Evolutionary conservation across 495 filamentous ascomycete genomes (phyloP), one percentile per base, ranked within the genome.

Genomic region (Neurospora africana): DNA sequence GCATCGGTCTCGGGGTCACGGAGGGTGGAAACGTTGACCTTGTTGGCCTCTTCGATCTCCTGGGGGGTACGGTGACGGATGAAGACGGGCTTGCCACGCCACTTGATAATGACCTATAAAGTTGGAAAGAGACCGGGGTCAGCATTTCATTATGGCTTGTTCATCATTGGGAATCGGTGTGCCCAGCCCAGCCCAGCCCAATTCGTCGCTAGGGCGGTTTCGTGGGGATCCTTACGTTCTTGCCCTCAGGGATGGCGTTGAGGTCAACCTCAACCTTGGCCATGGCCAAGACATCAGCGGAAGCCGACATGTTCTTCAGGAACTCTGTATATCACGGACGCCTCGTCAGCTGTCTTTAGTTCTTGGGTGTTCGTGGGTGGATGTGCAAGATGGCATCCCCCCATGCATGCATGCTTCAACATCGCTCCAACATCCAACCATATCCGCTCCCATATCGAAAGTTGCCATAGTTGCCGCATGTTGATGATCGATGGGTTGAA

Each of bases 11-110:
- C 89, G 73, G 95, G 96, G 83, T 99, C 95, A 83, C 96, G 89
- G 77, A 99, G 85, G 71, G 85, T 80, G 78, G 91, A 82, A 84
- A 95, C 89, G 77, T 94, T 89, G 78, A 90, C 87, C 71, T 87
- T 83, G 80, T 94, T 90, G 83, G 93, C 93, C 83, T 94, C 92
- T 72, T 90, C 86, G 84, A 97, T 96, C 85, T 97, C 93, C 73
- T 86, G 86, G 76, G 86, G 81, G 75, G 96, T 99, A 76, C 96
- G 93, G 90, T 99, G 96, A 81, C 96, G 95, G 89, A 99, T 94
- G 89, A 99, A 98, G 82, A 99, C 93, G 82, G 96, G 96, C 90
- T 99, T 99, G 80, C 96, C 96, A 85, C 96, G 91, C 96, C 96
- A 99, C 88, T 99, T 99, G 88, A 99, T 95, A 83, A 98, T 96